Evolutionary conservation across 805 yeast genomes (phyloP), one percentile per base, ranked within the genome.

Genomic region (Schizosaccharomyces lindneri): DNA sequence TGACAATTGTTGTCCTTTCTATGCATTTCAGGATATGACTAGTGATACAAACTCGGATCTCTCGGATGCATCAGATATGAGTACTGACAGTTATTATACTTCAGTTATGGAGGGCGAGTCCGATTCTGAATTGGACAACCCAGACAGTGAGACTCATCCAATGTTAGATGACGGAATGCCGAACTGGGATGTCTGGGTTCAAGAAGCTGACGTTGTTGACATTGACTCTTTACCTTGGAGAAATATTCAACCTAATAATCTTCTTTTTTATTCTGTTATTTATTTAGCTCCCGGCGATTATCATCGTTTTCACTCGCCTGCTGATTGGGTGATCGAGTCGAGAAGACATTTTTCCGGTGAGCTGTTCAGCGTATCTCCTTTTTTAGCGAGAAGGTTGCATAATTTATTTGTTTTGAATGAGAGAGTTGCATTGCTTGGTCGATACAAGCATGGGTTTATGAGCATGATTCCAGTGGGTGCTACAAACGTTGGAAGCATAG

Each of bases 401-500:
- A 90, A 93, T 51, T 78, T 93, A 65, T 93, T 93, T 70, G 86
- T 90, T 3, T 74, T 93, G 66, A 93, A 93, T 70, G 99, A 93
- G 73, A 79, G 99, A 67, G 98, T 93, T 3, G 95, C 98, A 0
- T 73, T 93, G 60, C 77, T 93, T 62, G 99, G 99, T 1, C 83
- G 87, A 68, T 93, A 98, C 98, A 86, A 85, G 70, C 79, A 93
- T 70, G 99, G 99, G 0, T 93, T 93, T 68, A 93, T 93, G 74
- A 84, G 94, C 65, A 93, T 93, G 99, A 90, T 95, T 0, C 97
- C 99, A 0, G 98, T 93, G 13, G 99, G 99, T 17, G 99, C 99
- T 31, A 93, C 98, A 1, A 93, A 93, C 73, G 99, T 93, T 41
- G 99, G 99, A 4, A 84, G 95, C 67, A 93, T 93, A 65, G 82